Base-by-base conservation (phyloP, 164 flowering plant species). In the Stephania yunnanensis region DNA sequence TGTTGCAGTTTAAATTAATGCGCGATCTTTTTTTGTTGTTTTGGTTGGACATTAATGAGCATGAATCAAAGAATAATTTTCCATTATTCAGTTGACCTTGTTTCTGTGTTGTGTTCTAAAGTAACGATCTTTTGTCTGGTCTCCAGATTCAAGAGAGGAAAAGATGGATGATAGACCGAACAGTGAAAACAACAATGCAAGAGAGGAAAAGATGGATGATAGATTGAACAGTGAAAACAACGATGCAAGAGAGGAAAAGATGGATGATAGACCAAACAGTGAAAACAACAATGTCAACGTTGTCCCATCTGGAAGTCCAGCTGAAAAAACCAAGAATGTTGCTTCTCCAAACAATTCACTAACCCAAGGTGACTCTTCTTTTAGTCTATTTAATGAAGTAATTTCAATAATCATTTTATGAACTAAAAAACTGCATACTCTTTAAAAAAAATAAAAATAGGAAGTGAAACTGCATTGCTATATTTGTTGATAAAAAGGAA, bases 301-400 rank as follows among this genome's bases (percentile, higher is more conserved):
- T 46, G 75, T 66, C 71, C 73, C 71, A 10, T 46, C 66, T 46
- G 85, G 76, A 46, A 79, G 19, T 70, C 53, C 46, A 58, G 67
- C 84, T 50, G 30, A 80, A 15, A 20, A 71, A 17, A 75, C 75
- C 12, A 71, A 71, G 74, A 73, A 68, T 17, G 7, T 58, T 58
- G n/a, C 65, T 19, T 77, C 55, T 44, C 70, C 77, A 7, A 58
- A 58, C 65, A 58, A 19, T 58, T n/a, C 65, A 58, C 65, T 58
- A 7, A 58, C 19, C 66, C 79, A 82, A 83, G 89, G 91, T 88
- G 82, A 19, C 15, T 58, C 22, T 58, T 58, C 8, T 17, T 17
- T 58, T 2, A 36, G 42, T 36, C 42, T 36, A n/a, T n/a, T 19
- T 58, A 58, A 58, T 20, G 0, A 58, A 58, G n/a, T 58, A 58